These are phyloP conservation scores for Russula emetica DNA, from an alignment of 768 basidiomycete genomes.

Conservation along the genomic window DNA sequence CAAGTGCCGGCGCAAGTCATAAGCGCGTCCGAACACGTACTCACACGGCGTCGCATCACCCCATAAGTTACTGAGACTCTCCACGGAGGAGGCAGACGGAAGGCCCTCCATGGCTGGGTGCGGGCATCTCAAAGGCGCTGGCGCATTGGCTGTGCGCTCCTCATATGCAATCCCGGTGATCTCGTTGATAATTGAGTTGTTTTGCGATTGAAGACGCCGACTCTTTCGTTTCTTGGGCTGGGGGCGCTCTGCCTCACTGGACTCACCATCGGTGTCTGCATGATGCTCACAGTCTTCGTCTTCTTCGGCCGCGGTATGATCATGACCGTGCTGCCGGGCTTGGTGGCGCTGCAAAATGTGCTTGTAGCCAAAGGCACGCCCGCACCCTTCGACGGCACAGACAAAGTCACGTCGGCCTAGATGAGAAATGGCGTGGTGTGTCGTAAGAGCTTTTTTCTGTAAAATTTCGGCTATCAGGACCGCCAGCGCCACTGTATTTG, in stretches of 20 bases:
- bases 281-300: slow-evolving; percentile 37
- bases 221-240: slow-evolving; percentile 12
- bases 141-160: slow-evolving; percentile 39
- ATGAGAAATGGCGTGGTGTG: slow-evolving; percentile 71
- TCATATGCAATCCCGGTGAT: slow-evolving; percentile 68
- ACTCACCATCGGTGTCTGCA: slow-evolving; percentile 42
- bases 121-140: slow-evolving; percentile 52
- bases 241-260: slow-evolving; percentile 6
- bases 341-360: slow-evolving; percentile 79
- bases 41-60: slow-evolving; percentile 41
- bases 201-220: neutral
- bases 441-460: slow-evolving; percentile 73
- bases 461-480: slow-evolving; percentile 8
- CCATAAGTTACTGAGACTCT: slow-evolving; percentile 5
- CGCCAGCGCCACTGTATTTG: neutral
- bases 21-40: slow-evolving; percentile 75
- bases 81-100: slow-evolving; percentile 2
- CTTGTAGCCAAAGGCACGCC: slow-evolving; percentile 74
- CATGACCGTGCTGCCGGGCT: slow-evolving; percentile 42
- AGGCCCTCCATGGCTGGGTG: slow-evolving; percentile 46
- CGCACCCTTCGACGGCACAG: slow-evolving; percentile 59
- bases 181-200: slow-evolving; percentile 31
- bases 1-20: slow-evolving; percentile 84
- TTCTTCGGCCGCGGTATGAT: slow-evolving; percentile 21
- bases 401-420: slow-evolving; percentile 65